Conservation (phyloP, 805 yeast species). For the Ogataea corticis region DNA sequence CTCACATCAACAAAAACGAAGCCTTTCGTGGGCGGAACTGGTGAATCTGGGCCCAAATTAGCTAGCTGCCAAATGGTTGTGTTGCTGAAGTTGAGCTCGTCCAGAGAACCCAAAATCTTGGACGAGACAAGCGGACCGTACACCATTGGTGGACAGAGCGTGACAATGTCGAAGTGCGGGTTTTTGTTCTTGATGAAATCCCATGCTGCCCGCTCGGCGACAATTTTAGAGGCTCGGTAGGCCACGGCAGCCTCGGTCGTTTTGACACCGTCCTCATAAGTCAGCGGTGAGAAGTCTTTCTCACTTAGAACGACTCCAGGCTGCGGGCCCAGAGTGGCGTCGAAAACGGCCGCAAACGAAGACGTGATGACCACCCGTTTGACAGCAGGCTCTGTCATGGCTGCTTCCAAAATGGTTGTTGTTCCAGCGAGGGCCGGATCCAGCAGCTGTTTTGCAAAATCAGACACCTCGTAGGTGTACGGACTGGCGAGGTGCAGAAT, state of each 20-base stretch:
- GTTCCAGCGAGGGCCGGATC: conserved; percentile 61
- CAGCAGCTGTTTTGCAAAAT: conserved; percentile 49
- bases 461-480: conserved; percentile 43
- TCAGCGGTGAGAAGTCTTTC: conserved; percentile 52
- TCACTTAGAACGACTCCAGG: conserved; percentile 41
- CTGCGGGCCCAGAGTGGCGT: conserved; percentile 38
- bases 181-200: conserved; percentile 40
- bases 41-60: conserved; percentile 27
- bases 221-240: conserved; percentile 60
- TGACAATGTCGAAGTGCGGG: conserved; percentile 42
- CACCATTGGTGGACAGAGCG: conserved; percentile 57
- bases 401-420: conserved; percentile 50
- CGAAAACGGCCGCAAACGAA: conserved; percentile 47
- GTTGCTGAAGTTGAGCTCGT: conserved; percentile 38
- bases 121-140: conserved; percentile 56
- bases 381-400: conserved; percentile 41
- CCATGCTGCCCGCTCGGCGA: conserved; percentile 66
- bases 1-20: conserved; percentile 42
- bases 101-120: conserved; percentile 17
- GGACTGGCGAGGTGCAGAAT: conserved; percentile 68
- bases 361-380: conserved; percentile 54
- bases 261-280: conserved; percentile 47
- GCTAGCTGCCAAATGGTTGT: conserved; percentile 37
- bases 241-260: conserved; percentile 41
- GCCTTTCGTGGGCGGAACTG: conserved; percentile 31